Conservation (phyloP, 75 land plant species). For the Ceratopteris richardii region DNA sequence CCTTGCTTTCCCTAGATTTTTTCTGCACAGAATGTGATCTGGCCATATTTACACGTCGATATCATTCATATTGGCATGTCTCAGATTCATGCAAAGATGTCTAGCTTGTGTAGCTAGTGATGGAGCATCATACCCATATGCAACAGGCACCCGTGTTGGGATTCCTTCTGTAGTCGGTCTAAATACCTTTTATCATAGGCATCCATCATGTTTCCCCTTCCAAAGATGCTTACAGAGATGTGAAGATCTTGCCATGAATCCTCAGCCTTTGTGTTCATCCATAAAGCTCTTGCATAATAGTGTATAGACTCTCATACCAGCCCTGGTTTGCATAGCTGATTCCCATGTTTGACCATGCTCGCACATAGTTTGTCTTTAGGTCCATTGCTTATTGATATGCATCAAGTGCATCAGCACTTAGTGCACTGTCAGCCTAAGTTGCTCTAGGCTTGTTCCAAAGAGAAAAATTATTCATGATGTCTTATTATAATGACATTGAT, state of each 20-base stretch:
- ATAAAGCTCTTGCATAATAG: conserved; percentile 83
- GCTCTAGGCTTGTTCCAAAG: conserved; percentile 98
- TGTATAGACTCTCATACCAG: conserved; percentile 79
- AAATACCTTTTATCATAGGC: conserved; percentile 75
- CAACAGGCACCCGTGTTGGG: no score
- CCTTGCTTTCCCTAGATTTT: no score
- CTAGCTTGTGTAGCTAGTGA: no score
- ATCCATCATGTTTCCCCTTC: conserved; percentile 67
- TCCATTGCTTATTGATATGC: conserved; percentile 97
- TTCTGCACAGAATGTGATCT: no score
- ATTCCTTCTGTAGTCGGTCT: conserved; percentile 73
- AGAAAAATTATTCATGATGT: conserved; percentile 88
- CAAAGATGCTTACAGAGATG: conserved; percentile 82
- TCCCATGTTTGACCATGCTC: conserved; percentile 99
- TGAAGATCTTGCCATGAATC: conserved; percentile 92
- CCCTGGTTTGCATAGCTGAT: conserved; percentile 98
- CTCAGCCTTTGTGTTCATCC: conserved; percentile 96
- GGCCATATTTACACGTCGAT: no score
- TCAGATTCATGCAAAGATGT: no score
- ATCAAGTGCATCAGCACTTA: conserved; percentile 85
- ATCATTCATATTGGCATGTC: no score
- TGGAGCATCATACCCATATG: no score
- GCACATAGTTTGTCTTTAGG: conserved; percentile 94
- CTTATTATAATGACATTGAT: no score
- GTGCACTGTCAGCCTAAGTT: conserved; percentile 95